Evolutionary conservation across 345 rosid species (phyloP).

Genomic region (Aquilaria yunnanensis): DNA sequence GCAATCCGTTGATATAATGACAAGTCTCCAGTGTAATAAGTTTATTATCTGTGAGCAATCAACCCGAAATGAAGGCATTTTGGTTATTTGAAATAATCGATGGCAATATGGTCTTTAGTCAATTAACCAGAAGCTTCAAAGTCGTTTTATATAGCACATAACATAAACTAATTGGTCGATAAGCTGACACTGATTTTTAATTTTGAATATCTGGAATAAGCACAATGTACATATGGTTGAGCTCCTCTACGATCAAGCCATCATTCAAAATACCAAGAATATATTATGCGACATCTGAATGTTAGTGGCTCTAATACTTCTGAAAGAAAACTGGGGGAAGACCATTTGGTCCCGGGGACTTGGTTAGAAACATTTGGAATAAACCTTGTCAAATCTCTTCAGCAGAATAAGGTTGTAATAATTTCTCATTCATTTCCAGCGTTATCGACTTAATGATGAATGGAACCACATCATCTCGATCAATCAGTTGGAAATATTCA

Average conservation of each 20-base stretch:
- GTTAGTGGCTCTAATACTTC: too few relatives aligned
- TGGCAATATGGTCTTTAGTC: background rate
- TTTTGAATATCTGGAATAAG: background rate
- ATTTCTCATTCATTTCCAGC: too few relatives aligned
- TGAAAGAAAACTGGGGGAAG: too few relatives aligned
- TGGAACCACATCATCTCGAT: too few relatives aligned
- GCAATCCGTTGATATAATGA: too few relatives aligned
- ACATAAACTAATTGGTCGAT: background rate
- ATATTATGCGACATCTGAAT: too few relatives aligned
- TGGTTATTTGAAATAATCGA: background rate
- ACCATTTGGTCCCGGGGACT: too few relatives aligned
- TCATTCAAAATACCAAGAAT: background rate
- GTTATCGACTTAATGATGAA: too few relatives aligned
- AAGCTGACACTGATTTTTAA: background rate
- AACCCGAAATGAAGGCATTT: background rate
- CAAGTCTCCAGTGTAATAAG: background rate
- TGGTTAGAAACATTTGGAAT: too few relatives aligned
- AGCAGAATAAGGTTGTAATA: too few relatives aligned
- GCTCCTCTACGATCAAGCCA: background rate
- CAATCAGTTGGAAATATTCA: too few relatives aligned
- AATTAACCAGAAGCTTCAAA: background rate
- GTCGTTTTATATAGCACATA: background rate
- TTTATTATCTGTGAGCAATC: background rate
- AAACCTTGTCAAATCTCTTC: too few relatives aligned
- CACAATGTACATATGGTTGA: background rate